Evolutionary conservation across 768 basidiomycete species (phyloP).

Genomic region (Mycena albidolilacea): DNA sequence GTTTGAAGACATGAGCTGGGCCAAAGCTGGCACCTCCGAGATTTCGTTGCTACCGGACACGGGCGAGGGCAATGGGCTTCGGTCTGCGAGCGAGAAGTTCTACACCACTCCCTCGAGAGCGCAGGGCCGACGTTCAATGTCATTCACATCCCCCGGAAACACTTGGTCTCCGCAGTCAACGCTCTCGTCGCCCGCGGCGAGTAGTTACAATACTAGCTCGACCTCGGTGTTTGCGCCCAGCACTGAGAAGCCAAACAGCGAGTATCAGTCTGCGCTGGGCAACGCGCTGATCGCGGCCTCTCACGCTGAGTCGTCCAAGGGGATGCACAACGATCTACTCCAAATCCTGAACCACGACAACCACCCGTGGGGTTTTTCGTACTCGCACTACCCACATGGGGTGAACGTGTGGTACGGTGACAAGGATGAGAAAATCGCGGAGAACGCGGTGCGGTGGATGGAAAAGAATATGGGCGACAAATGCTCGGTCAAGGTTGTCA

Average conservation of each 20-base stretch:
- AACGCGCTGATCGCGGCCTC: conserved; percentile 94
- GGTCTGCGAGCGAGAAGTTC: conserved; percentile 52
- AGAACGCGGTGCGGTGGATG: conserved; percentile 94
- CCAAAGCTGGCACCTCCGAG: conserved; percentile 47
- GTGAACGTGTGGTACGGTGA: conserved; percentile 95
- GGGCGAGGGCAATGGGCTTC: conserved; percentile 45
- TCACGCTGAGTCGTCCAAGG: conserved; percentile 93
- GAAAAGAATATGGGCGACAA: conserved; percentile 84
- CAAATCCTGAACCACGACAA: conserved; percentile 94
- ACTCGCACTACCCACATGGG: conserved; percentile 80
- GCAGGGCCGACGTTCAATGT: conserved; percentile 79
- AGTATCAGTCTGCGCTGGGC: conserved; percentile 82
- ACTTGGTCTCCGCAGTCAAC: conserved; percentile 52
- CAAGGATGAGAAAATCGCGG: conserved; percentile 93
- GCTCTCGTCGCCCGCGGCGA: conserved; percentile 68
- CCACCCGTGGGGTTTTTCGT: conserved; percentile 92
- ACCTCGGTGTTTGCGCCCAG: conserved; percentile 48
- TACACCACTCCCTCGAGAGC: conserved; percentile 59
- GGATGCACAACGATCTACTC: conserved; percentile 91
- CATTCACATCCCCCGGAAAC: conserved; percentile 69
- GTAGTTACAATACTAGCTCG: conserved; percentile 53
- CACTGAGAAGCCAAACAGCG: conserved; percentile 49
- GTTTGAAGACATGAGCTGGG: conserved; percentile 71
- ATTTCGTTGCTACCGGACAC: conserved; percentile 43
- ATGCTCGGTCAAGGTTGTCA: conserved; percentile 86